These are phyloP conservation scores for Saccharomycopsis sp. DNA, from an alignment of 805 yeast species.

Conservation along the genomic window DNA sequence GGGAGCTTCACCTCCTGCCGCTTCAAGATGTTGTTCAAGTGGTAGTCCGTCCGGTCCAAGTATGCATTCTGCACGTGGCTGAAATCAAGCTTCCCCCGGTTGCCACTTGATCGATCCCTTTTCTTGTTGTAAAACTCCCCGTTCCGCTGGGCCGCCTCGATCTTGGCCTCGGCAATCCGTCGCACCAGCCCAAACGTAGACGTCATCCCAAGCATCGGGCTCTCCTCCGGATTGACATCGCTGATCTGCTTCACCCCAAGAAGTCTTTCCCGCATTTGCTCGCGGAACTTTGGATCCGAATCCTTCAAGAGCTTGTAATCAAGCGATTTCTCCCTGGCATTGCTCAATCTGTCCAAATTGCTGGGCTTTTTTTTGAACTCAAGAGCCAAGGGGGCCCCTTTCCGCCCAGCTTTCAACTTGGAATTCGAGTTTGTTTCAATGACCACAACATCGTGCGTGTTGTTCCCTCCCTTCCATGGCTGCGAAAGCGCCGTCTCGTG, in stretches of 20 bases:
- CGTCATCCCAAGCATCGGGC: constrained; percentile 38
- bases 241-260: constrained; percentile 52
- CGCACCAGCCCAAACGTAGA: constrained; percentile 33
- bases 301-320: constrained; percentile 50
- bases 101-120: too few relatives aligned
- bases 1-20: constrained; percentile 79
- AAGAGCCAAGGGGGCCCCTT: neutral
- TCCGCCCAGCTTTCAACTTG: neutral
- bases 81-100: constrained; percentile 48
- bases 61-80: constrained; percentile 41
- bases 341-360: constrained; percentile 34
- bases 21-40: constrained; percentile 65
- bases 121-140: constrained; percentile 55
- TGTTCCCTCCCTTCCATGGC: constrained; percentile 57
- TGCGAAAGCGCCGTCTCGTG: constrained; percentile 39
- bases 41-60: constrained; percentile 63
- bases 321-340: constrained; percentile 56
- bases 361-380: neutral
- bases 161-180: constrained; percentile 64
- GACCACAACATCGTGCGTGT: constrained; percentile 32
- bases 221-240: constrained; percentile 53
- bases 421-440: neutral
- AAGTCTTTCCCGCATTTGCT: constrained; percentile 54
- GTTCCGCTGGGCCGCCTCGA: constrained; percentile 61
- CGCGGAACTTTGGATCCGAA: constrained; percentile 37